phyloP scores from a whole-genome alignment of 1,284 basidiomycete species.

The Puccinia novopanici region DNA sequence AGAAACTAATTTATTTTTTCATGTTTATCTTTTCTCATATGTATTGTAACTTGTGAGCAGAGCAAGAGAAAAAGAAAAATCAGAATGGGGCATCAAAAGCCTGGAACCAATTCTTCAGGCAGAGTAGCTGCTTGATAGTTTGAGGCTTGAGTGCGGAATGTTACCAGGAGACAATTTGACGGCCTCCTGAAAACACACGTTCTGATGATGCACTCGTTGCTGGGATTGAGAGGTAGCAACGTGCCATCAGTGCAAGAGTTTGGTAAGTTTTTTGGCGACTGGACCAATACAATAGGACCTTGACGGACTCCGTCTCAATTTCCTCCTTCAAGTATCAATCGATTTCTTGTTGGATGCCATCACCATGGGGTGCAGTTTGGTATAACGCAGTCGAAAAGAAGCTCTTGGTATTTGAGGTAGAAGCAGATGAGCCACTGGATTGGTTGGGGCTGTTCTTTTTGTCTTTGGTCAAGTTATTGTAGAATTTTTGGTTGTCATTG shows the following conservation, averaged over 20 bases:
- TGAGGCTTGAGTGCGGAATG: background rate
- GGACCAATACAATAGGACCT: background rate
- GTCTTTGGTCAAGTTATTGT: background rate
- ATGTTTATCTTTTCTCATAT: background rate
- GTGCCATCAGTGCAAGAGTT: background rate
- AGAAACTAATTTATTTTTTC: background rate
- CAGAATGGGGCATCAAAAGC: no score
- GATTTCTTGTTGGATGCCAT: background rate
- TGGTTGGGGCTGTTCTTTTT: no score
- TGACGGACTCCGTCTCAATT: background rate
- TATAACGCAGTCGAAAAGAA: background rate
- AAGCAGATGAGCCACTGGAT: no score
- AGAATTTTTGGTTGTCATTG: background rate
- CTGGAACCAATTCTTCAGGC: conserved; percentile 10
- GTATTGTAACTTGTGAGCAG: no score
- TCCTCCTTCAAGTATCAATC: background rate
- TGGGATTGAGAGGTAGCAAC: background rate
- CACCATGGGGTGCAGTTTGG: background rate
- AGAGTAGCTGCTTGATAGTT: conserved; percentile 2
- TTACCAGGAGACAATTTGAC: conserved; percentile 1
- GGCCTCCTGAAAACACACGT: conserved; percentile 3
- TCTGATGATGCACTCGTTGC: conserved; percentile 18
- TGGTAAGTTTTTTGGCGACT: background rate
- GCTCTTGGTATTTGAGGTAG: background rate
- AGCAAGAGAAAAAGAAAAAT: no score